Percentiles rank a stretch among this genome's conserved stretches.
Evolutionary conservation across 345 rosid species (phyloP).

Genomic region (Nasturtium officinale): DNA sequence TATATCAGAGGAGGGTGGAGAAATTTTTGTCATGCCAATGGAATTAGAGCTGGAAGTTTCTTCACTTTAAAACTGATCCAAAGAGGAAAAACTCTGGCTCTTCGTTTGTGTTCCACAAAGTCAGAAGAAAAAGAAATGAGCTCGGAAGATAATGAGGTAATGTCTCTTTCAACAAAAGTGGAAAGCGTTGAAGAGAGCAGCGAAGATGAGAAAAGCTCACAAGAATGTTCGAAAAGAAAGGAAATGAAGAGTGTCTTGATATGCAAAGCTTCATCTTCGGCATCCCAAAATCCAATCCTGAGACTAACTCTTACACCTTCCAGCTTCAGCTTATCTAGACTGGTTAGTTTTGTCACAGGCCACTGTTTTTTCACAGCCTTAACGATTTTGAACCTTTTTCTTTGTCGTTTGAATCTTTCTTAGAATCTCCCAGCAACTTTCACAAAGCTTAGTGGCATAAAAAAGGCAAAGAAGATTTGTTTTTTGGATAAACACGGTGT

Average conservation of each 20-base stretch:
- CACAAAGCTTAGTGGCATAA: not conserved
- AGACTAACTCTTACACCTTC: not conserved
- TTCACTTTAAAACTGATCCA: not conserved
- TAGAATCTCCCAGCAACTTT: not conserved
- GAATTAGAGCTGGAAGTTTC: not conserved
- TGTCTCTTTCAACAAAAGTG: not conserved
- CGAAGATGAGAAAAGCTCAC: not conserved
- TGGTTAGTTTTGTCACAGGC: constrained; percentile 24
- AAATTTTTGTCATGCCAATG: not conserved
- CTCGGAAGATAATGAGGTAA: not conserved
- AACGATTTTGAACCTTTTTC: not conserved
- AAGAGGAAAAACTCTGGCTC: not conserved
- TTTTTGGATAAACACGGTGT: constrained; percentile 2
- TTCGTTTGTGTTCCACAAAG: not conserved
- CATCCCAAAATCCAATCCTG: constrained; percentile 25
- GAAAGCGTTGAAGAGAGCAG: not conserved
- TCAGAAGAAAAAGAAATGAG: not conserved
- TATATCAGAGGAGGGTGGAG: not conserved
- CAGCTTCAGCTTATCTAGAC: not conserved
- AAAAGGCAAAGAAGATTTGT: not conserved
- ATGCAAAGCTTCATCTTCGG: too few species aligned
- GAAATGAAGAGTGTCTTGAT: too few species aligned
- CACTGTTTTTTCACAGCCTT: not conserved
- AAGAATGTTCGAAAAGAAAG: not conserved
- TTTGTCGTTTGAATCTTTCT: not conserved